Base-by-base conservation (phyloP, 768 basidiomycete genomes). In the Lentinula aciculospora region DNA sequence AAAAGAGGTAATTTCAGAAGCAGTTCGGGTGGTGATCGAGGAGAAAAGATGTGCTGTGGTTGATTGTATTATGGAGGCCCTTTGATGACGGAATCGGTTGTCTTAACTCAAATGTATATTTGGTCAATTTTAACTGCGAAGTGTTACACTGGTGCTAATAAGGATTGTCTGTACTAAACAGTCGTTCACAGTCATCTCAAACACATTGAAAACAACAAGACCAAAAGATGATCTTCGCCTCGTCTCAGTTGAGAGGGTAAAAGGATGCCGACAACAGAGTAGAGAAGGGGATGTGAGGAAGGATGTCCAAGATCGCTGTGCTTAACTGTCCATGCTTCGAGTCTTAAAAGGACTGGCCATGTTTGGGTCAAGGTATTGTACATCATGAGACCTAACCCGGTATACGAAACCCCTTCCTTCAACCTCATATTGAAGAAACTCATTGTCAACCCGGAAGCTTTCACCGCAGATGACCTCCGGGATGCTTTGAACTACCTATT, bases 391-490 rank as follows among this genome's bases (percentile, higher is more conserved):
- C 4, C 7, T 15, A 36, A 53, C 12, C 23, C 34, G 15, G 25
- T 7, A 19, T 72, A 71, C 58, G 71, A 71, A 21, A 63, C 69
- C 19, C 68, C 74, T 54, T 69, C 83, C 5, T 97, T 98, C 83
- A 92, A 88, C 62, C 71, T 80, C 0, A 72, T 96, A 4, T 76
- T 98, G 25, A 82, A 83, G 62, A 88, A 85, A 67, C 84, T 97
- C 48, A 81, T 91, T 44, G 79, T 88, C 62, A 86, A 86, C 1
- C 92, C 94, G 6, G 88, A 92, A 60, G 81, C 83, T 59, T 98
- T 98, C 79, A 83, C 81, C 46, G 73, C 88, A 0, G 78, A 81
- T 19, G 94, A 98, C 68, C 81, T 94, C 55, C 81, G 79, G 57
- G 64, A 73, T 25, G 85, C 92, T 7, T 83, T 98, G 57, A 76